phyloP scores from a whole-genome alignment of 1,284 basidiomycete species.

The Grifola frondosa region DNA sequence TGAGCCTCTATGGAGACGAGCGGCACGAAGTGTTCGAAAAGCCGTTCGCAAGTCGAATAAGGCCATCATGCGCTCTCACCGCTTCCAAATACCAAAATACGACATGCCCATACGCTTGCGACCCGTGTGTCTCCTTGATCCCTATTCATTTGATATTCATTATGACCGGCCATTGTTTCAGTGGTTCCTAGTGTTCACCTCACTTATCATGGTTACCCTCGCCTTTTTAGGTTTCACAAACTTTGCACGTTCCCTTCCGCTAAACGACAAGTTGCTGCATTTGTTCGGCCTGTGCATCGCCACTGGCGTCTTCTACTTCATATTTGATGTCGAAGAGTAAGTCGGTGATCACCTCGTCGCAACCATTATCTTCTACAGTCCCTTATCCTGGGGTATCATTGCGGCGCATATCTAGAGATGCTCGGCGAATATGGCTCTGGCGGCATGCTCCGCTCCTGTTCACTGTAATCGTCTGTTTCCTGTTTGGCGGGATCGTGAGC shows the following conservation, averaged over 20 bases:
- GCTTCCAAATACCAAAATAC: slow-evolving; percentile 58
- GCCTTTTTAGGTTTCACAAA: slow-evolving; percentile 76
- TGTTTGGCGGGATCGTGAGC: slow-evolving; percentile 81
- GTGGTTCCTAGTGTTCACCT: slow-evolving; percentile 76
- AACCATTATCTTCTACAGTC: not conserved
- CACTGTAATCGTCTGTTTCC: slow-evolving; percentile 67
- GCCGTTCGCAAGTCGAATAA: slow-evolving; percentile 39
- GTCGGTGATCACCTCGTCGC: slow-evolving; percentile 25
- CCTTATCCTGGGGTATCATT: not conserved
- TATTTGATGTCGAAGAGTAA: slow-evolving; percentile 85
- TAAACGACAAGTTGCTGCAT: slow-evolving; percentile 85
- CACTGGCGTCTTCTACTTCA: slow-evolving; percentile 83
- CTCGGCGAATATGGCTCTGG: slow-evolving; percentile 82
- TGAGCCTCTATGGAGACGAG: slow-evolving; percentile 26
- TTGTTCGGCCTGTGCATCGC: slow-evolving; percentile 80
- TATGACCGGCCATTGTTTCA: slow-evolving; percentile 28
- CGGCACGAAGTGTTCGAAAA: slow-evolving; percentile 29
- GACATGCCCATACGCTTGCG: slow-evolving; percentile 71
- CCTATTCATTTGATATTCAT: slow-evolving; percentile 7
- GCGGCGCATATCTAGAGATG: slow-evolving; percentile 46
- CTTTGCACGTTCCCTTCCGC: slow-evolving; percentile 58
- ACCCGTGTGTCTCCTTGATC: slow-evolving; percentile 48
- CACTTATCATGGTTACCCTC: slow-evolving; percentile 60
- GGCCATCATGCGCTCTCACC: slow-evolving; percentile 56
- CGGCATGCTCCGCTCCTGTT: slow-evolving; percentile 71